These are phyloP conservation scores for Neurospora discreta DNA, from an alignment of 495 filamentous ascomycete species.

Conservation along the genomic window DNA sequence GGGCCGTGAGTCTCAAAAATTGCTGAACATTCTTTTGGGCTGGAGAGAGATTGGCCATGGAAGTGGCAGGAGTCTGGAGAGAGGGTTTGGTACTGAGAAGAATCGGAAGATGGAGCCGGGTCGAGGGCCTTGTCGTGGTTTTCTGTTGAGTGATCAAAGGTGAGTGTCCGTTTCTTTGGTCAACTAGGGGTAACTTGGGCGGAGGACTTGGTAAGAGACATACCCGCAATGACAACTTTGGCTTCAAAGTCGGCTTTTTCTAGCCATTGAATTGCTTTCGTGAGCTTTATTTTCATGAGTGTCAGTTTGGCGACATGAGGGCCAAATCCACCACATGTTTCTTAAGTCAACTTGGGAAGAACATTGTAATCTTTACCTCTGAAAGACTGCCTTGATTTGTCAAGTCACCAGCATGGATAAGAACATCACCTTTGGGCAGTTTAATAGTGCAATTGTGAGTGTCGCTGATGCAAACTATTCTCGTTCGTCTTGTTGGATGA, in stretches of 20 bases:
- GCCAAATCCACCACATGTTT: background rate
- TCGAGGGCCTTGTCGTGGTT: constrained; percentile 78
- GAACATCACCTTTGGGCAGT: constrained; percentile 72
- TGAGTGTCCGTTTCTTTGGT: background rate
- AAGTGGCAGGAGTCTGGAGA: constrained; percentile 15
- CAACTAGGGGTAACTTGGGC: background rate
- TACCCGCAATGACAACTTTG: constrained; percentile 79
- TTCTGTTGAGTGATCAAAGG: constrained; percentile 29
- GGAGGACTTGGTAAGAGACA: constrained; percentile 18
- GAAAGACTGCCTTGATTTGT: constrained; percentile 63
- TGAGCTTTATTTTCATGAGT: constrained; percentile 14
- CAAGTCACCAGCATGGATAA: constrained; percentile 87
- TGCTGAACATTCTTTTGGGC: constrained; percentile 42
- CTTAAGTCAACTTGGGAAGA: background rate
- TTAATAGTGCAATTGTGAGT: constrained; percentile 63
- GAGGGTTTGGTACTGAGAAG: background rate
- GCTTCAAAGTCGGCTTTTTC: constrained; percentile 61
- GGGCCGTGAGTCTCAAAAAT: constrained; percentile 38
- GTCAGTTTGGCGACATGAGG: background rate
- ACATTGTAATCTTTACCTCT: constrained; percentile 13
- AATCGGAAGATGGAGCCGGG: constrained; percentile 43
- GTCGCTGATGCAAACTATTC: constrained; percentile 69
- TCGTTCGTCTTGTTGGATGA: constrained; percentile 22
- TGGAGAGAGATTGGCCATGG: constrained; percentile 48
- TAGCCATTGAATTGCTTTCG: constrained; percentile 62